phyloP scores from a whole-genome alignment of 371 early-diverging fungal genomes.

The Gilbertella persicaria region DNA sequence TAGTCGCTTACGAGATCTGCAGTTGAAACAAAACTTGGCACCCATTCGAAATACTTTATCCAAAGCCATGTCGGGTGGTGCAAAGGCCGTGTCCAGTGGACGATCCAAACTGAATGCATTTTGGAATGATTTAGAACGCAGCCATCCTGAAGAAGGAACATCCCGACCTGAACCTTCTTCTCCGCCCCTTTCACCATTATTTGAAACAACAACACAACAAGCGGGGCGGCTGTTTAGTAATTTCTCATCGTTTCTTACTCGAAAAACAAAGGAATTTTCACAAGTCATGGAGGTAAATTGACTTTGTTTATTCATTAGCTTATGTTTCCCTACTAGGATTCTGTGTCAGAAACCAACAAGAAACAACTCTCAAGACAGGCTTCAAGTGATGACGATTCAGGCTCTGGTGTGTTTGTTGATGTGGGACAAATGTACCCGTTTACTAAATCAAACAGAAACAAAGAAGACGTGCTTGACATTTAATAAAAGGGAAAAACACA shows the following conservation, averaged over 20 bases:
- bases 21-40: conserved; percentile 60
- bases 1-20: conserved; percentile 56
- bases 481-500: neutral
- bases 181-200: conserved; percentile 30
- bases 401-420: conserved; percentile 36
- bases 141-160: neutral
- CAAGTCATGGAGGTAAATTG: conserved; percentile 49
- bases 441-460: neutral
- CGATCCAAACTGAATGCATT: conserved; percentile 51
- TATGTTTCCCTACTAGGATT: conserved; percentile 5
- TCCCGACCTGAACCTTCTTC: conserved; percentile 3
- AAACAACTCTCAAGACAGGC: neutral
- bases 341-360: conserved; percentile 9
- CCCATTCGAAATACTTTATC: conserved; percentile 64
- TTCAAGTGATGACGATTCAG: conserved; percentile 27
- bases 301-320: neutral
- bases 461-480: conserved; percentile 13
- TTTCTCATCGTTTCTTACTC: conserved; percentile 56
- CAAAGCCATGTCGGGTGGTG: conserved; percentile 62
- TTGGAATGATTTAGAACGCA: conserved; percentile 50
- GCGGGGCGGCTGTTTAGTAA: conserved; percentile 58
- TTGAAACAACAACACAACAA: conserved; percentile 54
- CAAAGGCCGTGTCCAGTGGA: conserved; percentile 53
- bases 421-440: conserved; percentile 41
- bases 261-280: conserved; percentile 57